phyloP scores from a whole-genome alignment of 805 yeast species.

The Nakazawaea ernobii region DNA sequence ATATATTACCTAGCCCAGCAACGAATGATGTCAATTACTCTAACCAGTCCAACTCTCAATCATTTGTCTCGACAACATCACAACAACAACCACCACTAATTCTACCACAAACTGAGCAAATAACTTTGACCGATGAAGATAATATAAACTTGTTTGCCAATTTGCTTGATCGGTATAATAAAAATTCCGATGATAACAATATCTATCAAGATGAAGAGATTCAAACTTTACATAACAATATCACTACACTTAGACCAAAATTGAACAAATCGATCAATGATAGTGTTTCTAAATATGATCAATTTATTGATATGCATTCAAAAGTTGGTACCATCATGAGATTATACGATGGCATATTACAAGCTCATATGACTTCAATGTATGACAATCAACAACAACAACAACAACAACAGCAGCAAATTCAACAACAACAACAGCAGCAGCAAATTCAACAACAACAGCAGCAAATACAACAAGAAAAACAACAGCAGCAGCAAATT shows the following conservation, averaged over 20 bases:
- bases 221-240: conserved; percentile 52
- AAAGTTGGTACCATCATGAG: conserved; percentile 72
- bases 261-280: conserved; percentile 53
- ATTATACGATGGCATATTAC: conserved; percentile 72
- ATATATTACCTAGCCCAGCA: conserved; percentile 1
- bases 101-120: conserved; percentile 11
- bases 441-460: background rate
- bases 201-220: conserved; percentile 42
- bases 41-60: no score
- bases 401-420: conserved; percentile 14
- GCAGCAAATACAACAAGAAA: conserved; percentile 4
- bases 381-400: conserved; percentile 15
- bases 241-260: conserved; percentile 63
- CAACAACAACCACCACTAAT: conserved; percentile 10
- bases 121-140: conserved; percentile 63
- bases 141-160: conserved; percentile 64
- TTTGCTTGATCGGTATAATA: conserved; percentile 49
- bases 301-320: conserved; percentile 64
- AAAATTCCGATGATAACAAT: conserved; percentile 23
- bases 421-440: conserved; percentile 11
- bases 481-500: conserved; percentile 14
- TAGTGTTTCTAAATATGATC: conserved; percentile 57
- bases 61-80: conserved; percentile 7
- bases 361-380: conserved; percentile 41
- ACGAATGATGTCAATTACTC: conserved; percentile 5